Base-by-base conservation (phyloP, 1,139 yeast species). In the Magnusiomyces tetraspermus region DNA sequence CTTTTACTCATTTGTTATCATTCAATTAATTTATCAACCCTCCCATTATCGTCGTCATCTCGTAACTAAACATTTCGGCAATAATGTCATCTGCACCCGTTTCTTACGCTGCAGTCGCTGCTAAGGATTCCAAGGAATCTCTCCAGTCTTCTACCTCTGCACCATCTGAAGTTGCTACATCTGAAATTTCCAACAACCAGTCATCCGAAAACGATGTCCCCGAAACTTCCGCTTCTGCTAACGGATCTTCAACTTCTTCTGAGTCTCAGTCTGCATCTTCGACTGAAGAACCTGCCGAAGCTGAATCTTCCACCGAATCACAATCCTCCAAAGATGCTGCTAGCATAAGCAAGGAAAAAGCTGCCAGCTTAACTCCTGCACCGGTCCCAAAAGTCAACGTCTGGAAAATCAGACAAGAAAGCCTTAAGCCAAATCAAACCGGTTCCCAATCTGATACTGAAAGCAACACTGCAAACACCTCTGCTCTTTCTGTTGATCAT, bases 381-480 rank as follows among this genome's bases (percentile, higher is more conserved):
- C 75, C 76, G 3, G 69, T 70, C 21, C 76, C 76, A 21, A 61
- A 63, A 57, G 70, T 68, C 45, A 71, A 69, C 55, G 73, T 71
- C 28, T 72, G 76, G 76, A 62, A 65, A 51, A 60, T 62, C 45
- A 45, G 48, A 45, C 38, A 45, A 31, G 48, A 31, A 45, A 31
- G 28, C 26, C 28, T 31, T 21, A 41, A 41, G 22, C 43, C 43
- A 6, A 19, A 38, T 11, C 43, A n/a, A 19, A 17, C 11, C 15
- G 22, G 22, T 19, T 15, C 6, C 6, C 11, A n/a, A 13, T 41
- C 30, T 23, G 17, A n/a, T 8, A 13, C 30, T 22, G 30, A 23
- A n/a, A 23, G 19, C 30, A 41, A 15, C 30, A 6, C 44, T 21
- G 21, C 41, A 8, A 17, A 6, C 41, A 10, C 41, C 15, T 17